Base-by-base conservation (phyloP, 73 alveolate species). In the Paramecium biaurelia region DNA sequence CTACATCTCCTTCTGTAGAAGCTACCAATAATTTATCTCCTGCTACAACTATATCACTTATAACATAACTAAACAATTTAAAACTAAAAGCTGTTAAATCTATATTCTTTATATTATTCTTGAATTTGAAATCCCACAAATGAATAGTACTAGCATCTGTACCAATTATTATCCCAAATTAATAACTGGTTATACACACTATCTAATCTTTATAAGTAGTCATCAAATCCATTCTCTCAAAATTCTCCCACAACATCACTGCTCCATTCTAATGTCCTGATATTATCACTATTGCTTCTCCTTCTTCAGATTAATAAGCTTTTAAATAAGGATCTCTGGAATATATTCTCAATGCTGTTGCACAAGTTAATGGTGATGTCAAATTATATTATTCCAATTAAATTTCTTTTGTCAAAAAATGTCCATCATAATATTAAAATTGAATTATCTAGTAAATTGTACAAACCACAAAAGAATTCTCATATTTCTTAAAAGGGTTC, bases 61-160 rank as follows among this genome's bases (percentile, higher is more conserved):
- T 89, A 23, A 70, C 94, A 30, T 89, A 89, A 70, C 87, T 89
- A 89, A 89, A 89, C 18, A 89, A 32, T 45, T 89, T 89, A 45
- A 89, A 89, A n/a, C 92, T 63, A 43, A 89, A 89, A 4, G 94
- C 87, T n/a, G 94, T 89, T 20, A 89, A 82, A 34, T 89, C 94
- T 14, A 89, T 89, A 21, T 89, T 89, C 57, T 89, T 37, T 5
- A 89, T 89, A 67, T 72, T 72, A 20, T 63, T 58, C 53, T 72
- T 70, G 30, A 89, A 70, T 89, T 89, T 89, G 15, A 89, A 72
- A 89, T 89, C 94, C 85, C 79, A 89, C 14, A 89, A 70, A 70
- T 89, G 87, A 28, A 89, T 89, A 35, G 87, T 89, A 26, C 88
- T 57, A 1, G 94, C 94, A 63, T 82, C 94, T 15, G 94, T 89